Evolutionary conservation across 345 rosid genomes (phyloP).

Genomic region (Rhodamnia argentea): DNA sequence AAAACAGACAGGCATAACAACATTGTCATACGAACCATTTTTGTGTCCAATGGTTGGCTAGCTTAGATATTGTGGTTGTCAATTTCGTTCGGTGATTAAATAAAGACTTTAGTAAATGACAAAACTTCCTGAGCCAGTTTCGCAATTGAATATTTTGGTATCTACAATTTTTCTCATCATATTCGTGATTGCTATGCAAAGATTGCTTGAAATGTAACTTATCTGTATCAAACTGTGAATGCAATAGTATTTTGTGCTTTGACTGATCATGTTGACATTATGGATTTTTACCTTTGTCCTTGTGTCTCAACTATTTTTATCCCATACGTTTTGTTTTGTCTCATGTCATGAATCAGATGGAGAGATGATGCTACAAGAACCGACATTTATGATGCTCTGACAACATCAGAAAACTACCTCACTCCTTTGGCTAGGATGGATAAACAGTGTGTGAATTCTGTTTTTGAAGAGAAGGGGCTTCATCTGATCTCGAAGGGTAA

Average conservation of each 20-base stretch:
- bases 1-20: not conserved
- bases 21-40: not conserved
- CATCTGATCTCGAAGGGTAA: slow-evolving; percentile 51
- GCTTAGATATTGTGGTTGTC: not conserved
- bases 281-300: not conserved
- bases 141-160: not conserved
- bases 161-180: not conserved
- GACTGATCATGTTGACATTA: not conserved
- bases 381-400: slow-evolving; percentile 28
- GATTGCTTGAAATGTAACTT: not conserved
- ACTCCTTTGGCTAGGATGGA: slow-evolving; percentile 22
- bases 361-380: slow-evolving; percentile 11
- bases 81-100: not conserved
- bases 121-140: not conserved
- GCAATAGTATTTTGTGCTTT: not conserved
- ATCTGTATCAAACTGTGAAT: not conserved
- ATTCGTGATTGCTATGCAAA: not conserved
- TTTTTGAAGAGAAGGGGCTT: slow-evolving; percentile 38
- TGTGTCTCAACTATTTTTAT: not conserved
- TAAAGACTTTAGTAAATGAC: not conserved
- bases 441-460: slow-evolving; percentile 19
- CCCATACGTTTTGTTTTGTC: not conserved
- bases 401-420: slow-evolving; percentile 28
- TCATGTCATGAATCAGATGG: not conserved
- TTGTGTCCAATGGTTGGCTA: not conserved